Evolutionary conservation across 2,329 filamentous ascomycete genomes (phyloP).

Genomic region (Albifimbria verrucaria): DNA sequence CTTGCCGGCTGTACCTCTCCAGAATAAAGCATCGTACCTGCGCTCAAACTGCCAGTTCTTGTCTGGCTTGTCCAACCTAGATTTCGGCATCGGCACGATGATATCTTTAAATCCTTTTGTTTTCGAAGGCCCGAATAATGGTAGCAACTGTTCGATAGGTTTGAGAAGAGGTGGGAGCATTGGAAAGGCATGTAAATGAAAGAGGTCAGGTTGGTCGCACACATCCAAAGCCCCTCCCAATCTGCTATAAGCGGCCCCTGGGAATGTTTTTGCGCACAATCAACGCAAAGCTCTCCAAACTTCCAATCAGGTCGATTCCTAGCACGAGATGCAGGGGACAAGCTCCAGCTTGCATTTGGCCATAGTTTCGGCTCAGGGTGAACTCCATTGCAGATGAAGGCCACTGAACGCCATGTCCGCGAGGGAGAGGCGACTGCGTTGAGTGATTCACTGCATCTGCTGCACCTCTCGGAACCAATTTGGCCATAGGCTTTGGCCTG

Average conservation of each 20-base stretch:
- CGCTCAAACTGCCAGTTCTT: slow-evolving; percentile 47
- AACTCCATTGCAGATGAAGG: slow-evolving; percentile 9
- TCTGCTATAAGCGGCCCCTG: slow-evolving; percentile 63
- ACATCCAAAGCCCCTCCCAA: slow-evolving; percentile 63
- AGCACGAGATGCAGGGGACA: slow-evolving; percentile 58
- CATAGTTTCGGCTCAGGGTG: slow-evolving; percentile 22
- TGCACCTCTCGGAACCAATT: neutral
- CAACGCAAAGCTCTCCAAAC: slow-evolving; percentile 59
- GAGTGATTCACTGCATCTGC: neutral
- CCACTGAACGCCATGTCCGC: slow-evolving; percentile 4
- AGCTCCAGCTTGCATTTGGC: slow-evolving; percentile 48
- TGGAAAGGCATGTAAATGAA: slow-evolving; percentile 70
- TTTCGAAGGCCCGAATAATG: slow-evolving; percentile 74
- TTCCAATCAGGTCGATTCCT: slow-evolving; percentile 61
- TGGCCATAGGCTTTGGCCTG: slow-evolving; percentile 5
- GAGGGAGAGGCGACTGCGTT: neutral
- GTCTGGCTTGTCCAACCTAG: slow-evolving; percentile 36
- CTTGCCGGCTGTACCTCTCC: slow-evolving; percentile 68
- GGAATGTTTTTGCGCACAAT: slow-evolving; percentile 63
- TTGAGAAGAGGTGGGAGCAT: slow-evolving; percentile 60
- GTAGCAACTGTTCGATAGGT: slow-evolving; percentile 62
- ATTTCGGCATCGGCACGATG: slow-evolving; percentile 61
- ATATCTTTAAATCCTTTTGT: slow-evolving; percentile 73
- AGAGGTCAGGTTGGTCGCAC: slow-evolving; percentile 75
- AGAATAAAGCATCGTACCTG: slow-evolving; percentile 66